Conservation (phyloP, 2,329 filamentous ascomycete genomes). For the Hawksworthiomyces lignivorus region DNA sequence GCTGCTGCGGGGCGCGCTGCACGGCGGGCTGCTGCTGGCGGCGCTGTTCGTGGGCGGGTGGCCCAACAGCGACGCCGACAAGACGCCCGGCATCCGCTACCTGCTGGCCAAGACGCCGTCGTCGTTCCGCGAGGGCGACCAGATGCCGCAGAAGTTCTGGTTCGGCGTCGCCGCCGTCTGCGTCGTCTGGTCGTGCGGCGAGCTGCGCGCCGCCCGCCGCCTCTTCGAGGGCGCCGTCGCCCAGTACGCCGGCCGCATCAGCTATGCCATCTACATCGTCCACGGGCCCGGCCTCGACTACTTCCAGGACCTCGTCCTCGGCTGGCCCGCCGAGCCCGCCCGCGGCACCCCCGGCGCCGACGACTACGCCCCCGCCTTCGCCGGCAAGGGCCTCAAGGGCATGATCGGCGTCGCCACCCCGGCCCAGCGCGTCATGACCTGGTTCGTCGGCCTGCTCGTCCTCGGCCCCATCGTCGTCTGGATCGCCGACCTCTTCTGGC, state of each 20-base stretch:
- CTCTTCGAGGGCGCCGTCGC: conserved; percentile 39
- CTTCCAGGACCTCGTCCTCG: conserved; percentile 24
- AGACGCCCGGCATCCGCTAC: conserved; percentile 25
- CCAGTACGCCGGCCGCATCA: conserved; percentile 50
- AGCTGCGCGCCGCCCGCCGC: conserved; percentile 24
- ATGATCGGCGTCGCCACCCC: conserved; percentile 23
- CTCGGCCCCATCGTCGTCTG: conserved; percentile 37
- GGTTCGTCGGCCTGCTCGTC: conserved; percentile 30
- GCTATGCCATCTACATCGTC: conserved; percentile 51
- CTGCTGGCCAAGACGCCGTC: conserved; percentile 26
- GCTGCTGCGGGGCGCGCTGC: conserved; percentile 16
- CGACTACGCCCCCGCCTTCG: conserved; percentile 16
- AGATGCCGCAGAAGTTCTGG: conserved; percentile 30
- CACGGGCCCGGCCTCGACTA: conserved; percentile 43
- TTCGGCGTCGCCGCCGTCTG: conserved; percentile 26
- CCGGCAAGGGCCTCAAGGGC: conserved; percentile 24
- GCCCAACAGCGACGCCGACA: conserved; percentile 28
- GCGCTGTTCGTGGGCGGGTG: conserved; percentile 28
- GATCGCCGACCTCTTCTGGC: conserved; percentile 53
- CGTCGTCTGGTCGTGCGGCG: conserved; percentile 31
- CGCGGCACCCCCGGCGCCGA: conserved; percentile 16
- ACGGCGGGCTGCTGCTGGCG: conserved; percentile 5
- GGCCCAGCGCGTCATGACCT: conserved; percentile 23
- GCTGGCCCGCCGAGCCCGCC: conserved; percentile 17
- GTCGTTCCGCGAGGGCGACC: conserved; percentile 19